A percentile compares a stretch with the other conserved stretches of the same genome.
phyloP scores from a whole-genome alignment of 2,329 filamentous ascomycete genomes.

The Aureobasidium zeae region DNA sequence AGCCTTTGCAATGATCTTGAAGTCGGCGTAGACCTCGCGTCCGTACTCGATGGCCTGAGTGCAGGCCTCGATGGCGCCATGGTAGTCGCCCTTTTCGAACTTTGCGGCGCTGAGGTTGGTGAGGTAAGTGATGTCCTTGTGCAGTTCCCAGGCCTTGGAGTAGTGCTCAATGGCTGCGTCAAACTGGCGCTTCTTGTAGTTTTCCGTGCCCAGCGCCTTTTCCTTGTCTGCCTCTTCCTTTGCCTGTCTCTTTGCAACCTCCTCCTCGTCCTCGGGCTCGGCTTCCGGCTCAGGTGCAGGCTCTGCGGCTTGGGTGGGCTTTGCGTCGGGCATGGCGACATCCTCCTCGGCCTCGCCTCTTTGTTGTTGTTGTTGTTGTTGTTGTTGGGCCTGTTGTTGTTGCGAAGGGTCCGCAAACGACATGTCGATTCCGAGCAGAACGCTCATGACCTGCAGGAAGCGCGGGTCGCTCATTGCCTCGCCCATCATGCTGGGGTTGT shows the following conservation, averaged over 20 bases:
- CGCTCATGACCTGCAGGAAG: conserved; percentile 88
- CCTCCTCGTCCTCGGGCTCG: conserved; percentile 71
- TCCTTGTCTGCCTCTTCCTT: conserved; percentile 90
- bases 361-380: conserved; percentile 22
- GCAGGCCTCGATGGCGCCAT: conserved; percentile 78
- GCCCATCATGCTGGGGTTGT: conserved; percentile 70
- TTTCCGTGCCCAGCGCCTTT: conserved; percentile 86
- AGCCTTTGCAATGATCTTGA: conserved; percentile 97
- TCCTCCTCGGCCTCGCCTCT: conserved; percentile 56
- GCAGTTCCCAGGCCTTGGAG: conserved; percentile 82
- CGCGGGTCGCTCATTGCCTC: conserved; percentile 80
- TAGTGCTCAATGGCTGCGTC: conserved; percentile 93
- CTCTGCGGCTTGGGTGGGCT: conserved; percentile 45
- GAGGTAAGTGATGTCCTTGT: conserved; percentile 95
- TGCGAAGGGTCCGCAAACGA: conserved; percentile 48
- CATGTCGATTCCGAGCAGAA: conserved; percentile 90
- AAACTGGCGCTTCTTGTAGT: conserved; percentile 98
- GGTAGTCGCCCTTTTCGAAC: conserved; percentile 92
- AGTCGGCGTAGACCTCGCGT: conserved; percentile 82
- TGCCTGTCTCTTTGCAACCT: conserved; percentile 72
- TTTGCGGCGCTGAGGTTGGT: conserved; percentile 92
- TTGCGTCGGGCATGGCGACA: conserved; percentile 66
- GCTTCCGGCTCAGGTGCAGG: conserved; percentile 52
- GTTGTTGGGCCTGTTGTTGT: conserved; percentile 29
- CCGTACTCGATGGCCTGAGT: conserved; percentile 84